Evolutionary conservation across 345 rosid species (phyloP).

Genomic region (Zanthoxylum bungeanum): DNA sequence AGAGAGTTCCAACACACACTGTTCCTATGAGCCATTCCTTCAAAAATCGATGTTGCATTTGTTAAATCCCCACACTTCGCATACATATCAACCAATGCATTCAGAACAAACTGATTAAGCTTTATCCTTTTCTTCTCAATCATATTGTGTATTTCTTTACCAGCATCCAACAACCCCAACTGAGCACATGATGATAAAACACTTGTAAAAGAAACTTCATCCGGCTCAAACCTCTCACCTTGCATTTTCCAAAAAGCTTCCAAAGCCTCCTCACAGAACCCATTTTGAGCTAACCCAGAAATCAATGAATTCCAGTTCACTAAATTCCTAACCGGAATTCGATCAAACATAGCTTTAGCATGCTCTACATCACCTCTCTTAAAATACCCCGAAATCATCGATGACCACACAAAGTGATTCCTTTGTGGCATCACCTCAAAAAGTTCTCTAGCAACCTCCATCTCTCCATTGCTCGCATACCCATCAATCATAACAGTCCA

Average conservation of each 20-base stretch:
- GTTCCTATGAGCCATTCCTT: slow-evolving; percentile 39
- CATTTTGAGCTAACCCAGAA: slow-evolving; percentile 65
- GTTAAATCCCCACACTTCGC: slow-evolving; percentile 72
- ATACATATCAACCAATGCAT: slow-evolving; percentile 68
- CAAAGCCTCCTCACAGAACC: slow-evolving; percentile 51
- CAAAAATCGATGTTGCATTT: slow-evolving; percentile 52
- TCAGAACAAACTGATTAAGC: slow-evolving; percentile 54
- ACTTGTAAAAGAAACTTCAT: slow-evolving; percentile 57
- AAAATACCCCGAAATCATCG: slow-evolving; percentile 77
- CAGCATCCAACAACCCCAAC: slow-evolving; percentile 50
- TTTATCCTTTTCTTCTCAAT: slow-evolving; percentile 33
- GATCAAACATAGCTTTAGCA: slow-evolving; percentile 49
- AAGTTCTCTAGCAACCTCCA: slow-evolving; percentile 49
- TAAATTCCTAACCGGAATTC: slow-evolving; percentile 42
- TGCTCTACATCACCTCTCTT: slow-evolving; percentile 49
- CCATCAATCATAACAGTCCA: slow-evolving; percentile 82
- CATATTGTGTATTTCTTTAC: slow-evolving; percentile 56
- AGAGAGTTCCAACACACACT: slow-evolving; percentile 71
- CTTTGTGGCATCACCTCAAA: slow-evolving; percentile 65
- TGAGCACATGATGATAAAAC: slow-evolving; percentile 80
- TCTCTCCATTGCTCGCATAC: slow-evolving; percentile 46
- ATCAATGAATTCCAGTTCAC: slow-evolving; percentile 76
- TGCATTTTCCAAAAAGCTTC: slow-evolving; percentile 51
- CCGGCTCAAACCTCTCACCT: slow-evolving; percentile 54
- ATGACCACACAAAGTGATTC: slow-evolving; percentile 69